Evolutionary conservation across 2,329 filamentous ascomycete species (phyloP).

Genomic region (Cladosporium cucumerinum): DNA sequence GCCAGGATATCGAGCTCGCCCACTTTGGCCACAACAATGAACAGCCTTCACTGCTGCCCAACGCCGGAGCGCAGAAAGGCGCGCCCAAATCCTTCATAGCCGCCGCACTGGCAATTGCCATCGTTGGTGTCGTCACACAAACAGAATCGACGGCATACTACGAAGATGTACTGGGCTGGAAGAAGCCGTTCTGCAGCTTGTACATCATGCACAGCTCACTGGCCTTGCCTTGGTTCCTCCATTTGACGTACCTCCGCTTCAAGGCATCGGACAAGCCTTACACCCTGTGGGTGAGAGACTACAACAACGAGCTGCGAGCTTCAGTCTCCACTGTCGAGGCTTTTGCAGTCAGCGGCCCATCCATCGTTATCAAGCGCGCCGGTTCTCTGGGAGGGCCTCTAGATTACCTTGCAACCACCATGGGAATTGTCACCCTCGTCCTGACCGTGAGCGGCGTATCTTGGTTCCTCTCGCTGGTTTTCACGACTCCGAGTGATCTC

Average conservation of each 20-base stretch:
- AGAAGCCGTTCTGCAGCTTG: constrained; percentile 34
- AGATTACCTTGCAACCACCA: constrained; percentile 30
- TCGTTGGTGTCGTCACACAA: constrained; percentile 32
- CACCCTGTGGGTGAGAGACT: constrained; percentile 28
- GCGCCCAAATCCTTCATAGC: constrained; percentile 20
- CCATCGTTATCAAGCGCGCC: constrained; percentile 25
- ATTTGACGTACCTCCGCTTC: constrained; percentile 28
- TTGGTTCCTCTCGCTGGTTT: constrained; percentile 32
- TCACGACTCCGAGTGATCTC: constrained; percentile 34
- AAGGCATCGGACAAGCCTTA: constrained; percentile 23
- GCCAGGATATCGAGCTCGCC: constrained; percentile 21
- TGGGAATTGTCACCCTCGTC: constrained; percentile 31
- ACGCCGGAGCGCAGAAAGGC: constrained; percentile 10
- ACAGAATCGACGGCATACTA: constrained; percentile 35
- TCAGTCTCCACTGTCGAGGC: constrained; percentile 31
- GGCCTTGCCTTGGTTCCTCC: constrained; percentile 31
- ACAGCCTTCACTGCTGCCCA: constrained; percentile 19
- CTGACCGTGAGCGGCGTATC: constrained; percentile 31
- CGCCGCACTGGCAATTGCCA: constrained; percentile 26
- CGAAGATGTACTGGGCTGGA: constrained; percentile 32
- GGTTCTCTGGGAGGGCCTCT: constrained; percentile 29
- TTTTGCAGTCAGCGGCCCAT: constrained; percentile 27
- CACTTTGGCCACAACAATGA: constrained; percentile 21
- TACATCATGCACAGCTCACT: constrained; percentile 34
- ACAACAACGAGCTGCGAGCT: constrained; percentile 31